Evolutionary conservation across 192 early-diverging fungal species (phyloP).

Genomic region (Coemansia sp.): DNA sequence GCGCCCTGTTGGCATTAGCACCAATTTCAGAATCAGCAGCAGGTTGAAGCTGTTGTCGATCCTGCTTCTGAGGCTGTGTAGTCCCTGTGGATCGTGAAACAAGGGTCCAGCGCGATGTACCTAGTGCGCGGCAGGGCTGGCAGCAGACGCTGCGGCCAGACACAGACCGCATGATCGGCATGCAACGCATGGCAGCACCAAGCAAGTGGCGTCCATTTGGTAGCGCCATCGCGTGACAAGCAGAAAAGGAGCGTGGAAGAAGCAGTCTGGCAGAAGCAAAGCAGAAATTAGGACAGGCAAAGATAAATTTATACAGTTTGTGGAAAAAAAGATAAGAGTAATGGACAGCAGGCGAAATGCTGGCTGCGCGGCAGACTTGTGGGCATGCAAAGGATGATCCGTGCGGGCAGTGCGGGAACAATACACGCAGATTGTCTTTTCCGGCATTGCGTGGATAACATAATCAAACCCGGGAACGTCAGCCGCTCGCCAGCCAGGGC

Average conservation of each 20-base stretch:
- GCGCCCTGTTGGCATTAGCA: conserved; percentile 24
- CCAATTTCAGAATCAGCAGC: neutral
- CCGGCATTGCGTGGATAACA: neutral
- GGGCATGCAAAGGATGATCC: neutral
- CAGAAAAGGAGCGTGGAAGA: neutral
- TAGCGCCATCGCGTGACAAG: neutral
- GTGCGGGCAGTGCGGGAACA: neutral
- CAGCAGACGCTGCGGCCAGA: neutral
- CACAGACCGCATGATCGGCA: conserved; percentile 5
- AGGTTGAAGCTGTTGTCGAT: neutral
- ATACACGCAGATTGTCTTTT: neutral
- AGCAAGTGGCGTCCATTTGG: neutral
- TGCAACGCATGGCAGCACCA: conserved; percentile 12
- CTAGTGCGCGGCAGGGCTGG: neutral
- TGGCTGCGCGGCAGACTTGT: neutral
- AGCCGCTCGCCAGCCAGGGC: conserved; percentile 2
- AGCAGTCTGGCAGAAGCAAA: neutral
- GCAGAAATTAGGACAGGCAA: neutral
- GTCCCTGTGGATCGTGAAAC: neutral
- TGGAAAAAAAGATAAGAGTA: neutral
- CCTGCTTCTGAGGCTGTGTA: neutral
- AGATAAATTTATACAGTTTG: neutral
- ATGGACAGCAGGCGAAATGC: neutral
- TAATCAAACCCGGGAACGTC: neutral
- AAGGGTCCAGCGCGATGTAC: neutral